Evolutionary conservation across 169 alveolate species (phyloP), one percentile per base, ranked within the genome.

Genomic region (Cryptosporidium sp.): DNA sequence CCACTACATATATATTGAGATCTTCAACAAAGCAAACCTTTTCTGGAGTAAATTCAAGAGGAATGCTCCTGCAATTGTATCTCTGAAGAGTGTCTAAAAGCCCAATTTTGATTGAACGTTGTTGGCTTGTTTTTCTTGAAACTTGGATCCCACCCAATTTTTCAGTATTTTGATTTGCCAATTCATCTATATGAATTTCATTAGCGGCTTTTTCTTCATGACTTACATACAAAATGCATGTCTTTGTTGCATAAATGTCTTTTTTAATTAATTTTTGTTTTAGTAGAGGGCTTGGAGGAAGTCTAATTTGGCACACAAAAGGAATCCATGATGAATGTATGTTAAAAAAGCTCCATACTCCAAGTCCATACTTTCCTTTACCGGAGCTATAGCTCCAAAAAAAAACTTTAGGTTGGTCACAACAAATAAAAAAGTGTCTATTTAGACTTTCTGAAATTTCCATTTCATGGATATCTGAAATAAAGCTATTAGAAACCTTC

Each of bases 251-350:
- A 35, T 29, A 29, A 8, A 33, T 58, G 18, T 62, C 31, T 80
- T 48, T 59, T 16, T 58, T 41, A 12, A 31, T 52, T 33, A 5
- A 29, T 31, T 26, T 23, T 3, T 39, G 45, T 18, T 31, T 45
- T 16, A 2, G 4, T 29, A 9, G 4, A 51, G 67, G 51, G 12
- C 21, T 48, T 18, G 69, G 6, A 18, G 84, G 84, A 1, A 70
- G 23, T 14, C 58, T 48, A 18, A 73, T 26, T 59, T 73, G 86
- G 52, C 86, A 73, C 3, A 55, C 33, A 21, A 21, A 26, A 31
- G 68, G 71, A 43, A 80, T 80, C 89, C 74, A 65, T 26, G 89
- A 48, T 9, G 89, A 80, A 65, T 80, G 89, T 33, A 80, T 67
- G 62, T 80, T 80, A 33, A 29, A 80, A 65, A 80, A 80, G 55